Conservation (phyloP, 345 rosid species). For the Theobroma cacao region DNA sequence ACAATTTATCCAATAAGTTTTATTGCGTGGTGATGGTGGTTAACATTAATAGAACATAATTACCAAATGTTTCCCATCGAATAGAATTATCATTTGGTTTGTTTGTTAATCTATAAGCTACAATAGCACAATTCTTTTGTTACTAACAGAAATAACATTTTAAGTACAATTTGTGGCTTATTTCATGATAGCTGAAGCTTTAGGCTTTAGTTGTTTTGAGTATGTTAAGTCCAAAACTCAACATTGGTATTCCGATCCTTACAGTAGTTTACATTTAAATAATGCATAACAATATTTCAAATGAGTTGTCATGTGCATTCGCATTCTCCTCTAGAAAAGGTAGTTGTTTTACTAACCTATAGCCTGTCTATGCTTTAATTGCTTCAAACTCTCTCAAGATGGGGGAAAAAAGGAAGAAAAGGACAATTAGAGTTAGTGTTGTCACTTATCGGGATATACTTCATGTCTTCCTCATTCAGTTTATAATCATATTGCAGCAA, state of each 20-base stretch:
- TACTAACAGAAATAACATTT: not conserved
- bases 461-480: not conserved
- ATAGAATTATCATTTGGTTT: not conserved
- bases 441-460: not conserved
- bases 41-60: not conserved
- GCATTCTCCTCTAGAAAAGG: no score
- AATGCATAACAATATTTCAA: not conserved
- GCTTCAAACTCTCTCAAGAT: no score
- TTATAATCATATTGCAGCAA: slow-evolving; percentile 42
- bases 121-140: not conserved
- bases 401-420: no score
- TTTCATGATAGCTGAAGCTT: not conserved
- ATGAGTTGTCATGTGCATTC: not conserved
- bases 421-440: no score
- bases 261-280: not conserved
- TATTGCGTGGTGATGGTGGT: not conserved
- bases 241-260: not conserved
- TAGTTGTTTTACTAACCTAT: no score
- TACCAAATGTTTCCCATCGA: not conserved
- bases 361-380: no score
- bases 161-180: not conserved
- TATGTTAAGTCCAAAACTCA: not conserved
- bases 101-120: not conserved
- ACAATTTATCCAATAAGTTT: not conserved
- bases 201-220: not conserved